phyloP scores from a whole-genome alignment of 2,329 filamentous ascomycete genomes.

The Penicillium sp. region DNA sequence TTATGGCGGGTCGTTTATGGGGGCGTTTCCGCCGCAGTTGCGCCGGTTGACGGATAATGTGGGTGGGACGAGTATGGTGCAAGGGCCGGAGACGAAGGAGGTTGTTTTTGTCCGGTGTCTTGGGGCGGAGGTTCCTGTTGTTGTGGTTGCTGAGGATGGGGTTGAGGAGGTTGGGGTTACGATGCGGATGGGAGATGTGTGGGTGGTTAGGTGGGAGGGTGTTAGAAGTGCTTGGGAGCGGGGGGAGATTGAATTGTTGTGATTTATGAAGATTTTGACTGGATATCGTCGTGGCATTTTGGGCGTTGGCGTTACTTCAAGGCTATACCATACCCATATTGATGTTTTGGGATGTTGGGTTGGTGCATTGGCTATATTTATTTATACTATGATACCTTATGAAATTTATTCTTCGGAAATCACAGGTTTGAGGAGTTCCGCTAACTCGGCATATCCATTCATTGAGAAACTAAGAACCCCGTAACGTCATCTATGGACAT shows the following conservation, averaged over 20 bases:
- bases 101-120: conserved; percentile 73
- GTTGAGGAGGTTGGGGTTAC: conserved; percentile 31
- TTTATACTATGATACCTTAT: no score
- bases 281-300: conserved; percentile 1
- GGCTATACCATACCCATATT: conserved; percentile 1
- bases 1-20: conserved; percentile 78
- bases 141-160: conserved; percentile 31
- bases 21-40: conserved; percentile 69
- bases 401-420: no score
- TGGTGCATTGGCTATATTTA: not conserved
- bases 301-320: conserved; percentile 2
- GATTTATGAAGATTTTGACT: conserved; percentile 4
- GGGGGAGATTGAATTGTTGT: conserved; percentile 44
- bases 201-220: conserved; percentile 69
- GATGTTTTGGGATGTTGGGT: not conserved
- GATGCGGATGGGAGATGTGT: conserved; percentile 55
- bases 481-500: conserved; percentile 5
- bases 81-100: conserved; percentile 71
- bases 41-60: conserved; percentile 85
- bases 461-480: no score
- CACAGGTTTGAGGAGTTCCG: no score
- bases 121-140: conserved; percentile 43
- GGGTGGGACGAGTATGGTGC: conserved; percentile 87
- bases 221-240: conserved; percentile 51
- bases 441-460: no score